Evolutionary conservation across 805 yeast genomes (phyloP), one percentile per base, ranked within the genome.

Genomic region (Ogataea chonburiensis): DNA sequence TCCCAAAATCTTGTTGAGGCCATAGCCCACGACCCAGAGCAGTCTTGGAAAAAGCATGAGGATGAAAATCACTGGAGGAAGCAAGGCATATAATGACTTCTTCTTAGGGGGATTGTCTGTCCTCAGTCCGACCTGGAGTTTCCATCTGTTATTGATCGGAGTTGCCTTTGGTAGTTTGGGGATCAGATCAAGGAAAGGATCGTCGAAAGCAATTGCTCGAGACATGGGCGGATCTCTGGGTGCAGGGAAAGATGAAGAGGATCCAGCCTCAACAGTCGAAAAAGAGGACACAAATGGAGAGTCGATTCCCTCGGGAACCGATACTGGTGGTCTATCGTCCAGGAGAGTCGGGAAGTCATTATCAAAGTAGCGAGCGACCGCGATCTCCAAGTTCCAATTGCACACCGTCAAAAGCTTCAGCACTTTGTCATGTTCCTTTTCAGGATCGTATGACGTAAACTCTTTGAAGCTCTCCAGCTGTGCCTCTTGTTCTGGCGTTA

Each of bases 361-460:
- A 47, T 82, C 89, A 52, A 79, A 79, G 53, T 69, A 82, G 33
- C 76, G 67, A 3, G 81, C 71, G 20, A 80, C 58, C 1, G 87
- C 77, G 27, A 70, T 64, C 48, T 81, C 85, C 32, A 82, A 52
- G 49, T 79, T 71, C 79, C 79, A 79, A 31, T 76, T 70, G 47
- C 77, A 70, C 30, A 71, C 67, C 20, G 66, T 57, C 34, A 81
- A 53, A 17, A 80, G 55, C 34, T 64, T 56, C 4, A 70, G 55
- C 3, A 79, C 70, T 28, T 71, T 66, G 1, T 67, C 68, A 28
- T 66, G 58, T 17, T 75, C 74, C 0, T 63, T 68, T 5, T 70
- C 74, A 7, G 69, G 69, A 12, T 52, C 34, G 45, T 67, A 72
- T 2, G 70, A 62, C 0, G 80, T 68, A 34, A 77, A 71, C 39